Percentiles rank a stretch among this genome's conserved stretches.
phyloP scores from a whole-genome alignment of 1,284 basidiomycete species.

The Hemileccinum hortonii region DNA sequence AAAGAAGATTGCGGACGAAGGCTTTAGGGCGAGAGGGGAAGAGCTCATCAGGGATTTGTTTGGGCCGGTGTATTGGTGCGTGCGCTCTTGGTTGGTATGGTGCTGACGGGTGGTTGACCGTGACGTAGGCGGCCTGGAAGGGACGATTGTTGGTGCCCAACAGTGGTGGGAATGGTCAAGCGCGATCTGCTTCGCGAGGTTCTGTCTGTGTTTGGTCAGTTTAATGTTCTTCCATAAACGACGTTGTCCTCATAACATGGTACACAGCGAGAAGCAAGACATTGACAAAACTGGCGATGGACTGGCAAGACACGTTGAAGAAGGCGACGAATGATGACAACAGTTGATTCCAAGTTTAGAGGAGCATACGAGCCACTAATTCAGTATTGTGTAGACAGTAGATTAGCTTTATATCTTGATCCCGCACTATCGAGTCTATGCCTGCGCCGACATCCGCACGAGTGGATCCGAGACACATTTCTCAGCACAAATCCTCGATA shows the following conservation, averaged over 20 bases:
- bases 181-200: conserved; percentile 81
- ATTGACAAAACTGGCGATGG: conserved; percentile 65
- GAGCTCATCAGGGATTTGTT: conserved; percentile 85
- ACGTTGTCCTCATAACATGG: conserved; percentile 3
- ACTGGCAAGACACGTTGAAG: conserved; percentile 78
- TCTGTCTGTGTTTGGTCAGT: conserved; percentile 69
- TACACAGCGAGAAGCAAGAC: conserved; percentile 67
- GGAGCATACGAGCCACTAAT: background rate
- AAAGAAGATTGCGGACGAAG: conserved; percentile 82
- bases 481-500: background rate
- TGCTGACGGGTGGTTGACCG: conserved; percentile 4
- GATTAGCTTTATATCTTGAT: background rate
- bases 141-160: conserved; percentile 67
- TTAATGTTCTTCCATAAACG: background rate
- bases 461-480: background rate
- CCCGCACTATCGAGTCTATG: too few relatives aligned
- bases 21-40: conserved; percentile 80
- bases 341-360: conserved; percentile 4
- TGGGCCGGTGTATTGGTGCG: conserved; percentile 83
- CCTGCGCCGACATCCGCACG: background rate
- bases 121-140: conserved; percentile 62
- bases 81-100: conserved; percentile 14
- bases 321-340: conserved; percentile 53
- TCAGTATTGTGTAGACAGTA: background rate
- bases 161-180: conserved; percentile 67